A percentile compares a stretch with the other conserved stretches of the same genome.
phyloP scores from a whole-genome alignment of 1,284 basidiomycete species.

The Puccinia hordei region DNA sequence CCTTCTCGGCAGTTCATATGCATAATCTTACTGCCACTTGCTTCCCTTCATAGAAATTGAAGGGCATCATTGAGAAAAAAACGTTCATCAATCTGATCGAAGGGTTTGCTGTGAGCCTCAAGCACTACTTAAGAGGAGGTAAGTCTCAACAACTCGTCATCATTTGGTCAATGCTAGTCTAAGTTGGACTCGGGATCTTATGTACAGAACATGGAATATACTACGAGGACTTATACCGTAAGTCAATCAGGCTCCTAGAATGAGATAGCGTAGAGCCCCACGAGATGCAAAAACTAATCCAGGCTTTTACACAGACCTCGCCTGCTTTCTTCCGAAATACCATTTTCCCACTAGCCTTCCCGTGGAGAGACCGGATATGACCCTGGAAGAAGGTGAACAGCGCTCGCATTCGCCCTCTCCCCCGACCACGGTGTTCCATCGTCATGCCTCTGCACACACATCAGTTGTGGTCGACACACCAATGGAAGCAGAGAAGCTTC shows the following conservation, averaged over 20 bases:
- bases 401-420: not conserved
- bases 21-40: too few species aligned
- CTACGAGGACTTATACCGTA: slow-evolving; percentile 46
- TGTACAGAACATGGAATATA: slow-evolving; percentile 37
- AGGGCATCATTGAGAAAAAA: slow-evolving; percentile 41
- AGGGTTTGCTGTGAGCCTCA: slow-evolving; percentile 41
- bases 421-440: not conserved
- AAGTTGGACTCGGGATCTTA: not conserved
- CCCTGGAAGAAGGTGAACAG: not conserved
- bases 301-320: not conserved
- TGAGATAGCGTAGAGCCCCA: too few species aligned
- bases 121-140: slow-evolving; percentile 46
- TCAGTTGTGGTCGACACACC: not conserved
- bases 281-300: too few species aligned
- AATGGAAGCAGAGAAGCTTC: not conserved
- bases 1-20: too few species aligned
- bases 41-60: slow-evolving; percentile 12
- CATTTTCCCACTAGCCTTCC: slow-evolving; percentile 26
- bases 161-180: not conserved
- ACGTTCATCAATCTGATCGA: slow-evolving; percentile 44
- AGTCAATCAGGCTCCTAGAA: not conserved
- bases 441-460: not conserved
- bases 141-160: not conserved
- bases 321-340: slow-evolving; percentile 42
- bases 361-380: slow-evolving; percentile 29